These are phyloP conservation scores for Eucalyptus regnans DNA, from an alignment of 345 rosid species.

Conservation along the genomic window DNA sequence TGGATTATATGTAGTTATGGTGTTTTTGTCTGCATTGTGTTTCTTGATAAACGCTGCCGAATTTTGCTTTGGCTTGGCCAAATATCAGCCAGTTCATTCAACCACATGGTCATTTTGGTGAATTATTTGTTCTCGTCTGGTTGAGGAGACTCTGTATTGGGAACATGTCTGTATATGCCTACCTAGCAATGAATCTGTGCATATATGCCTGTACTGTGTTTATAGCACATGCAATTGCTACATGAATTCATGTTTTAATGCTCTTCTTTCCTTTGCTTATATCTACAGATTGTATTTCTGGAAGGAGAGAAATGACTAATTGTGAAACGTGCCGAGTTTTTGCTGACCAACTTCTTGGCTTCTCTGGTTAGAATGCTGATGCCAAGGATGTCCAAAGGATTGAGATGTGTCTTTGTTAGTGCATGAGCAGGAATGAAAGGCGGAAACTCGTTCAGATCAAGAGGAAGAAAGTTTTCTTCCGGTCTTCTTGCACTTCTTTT, in stretches of 20 bases:
- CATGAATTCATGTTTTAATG: neutral
- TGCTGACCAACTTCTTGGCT: neutral
- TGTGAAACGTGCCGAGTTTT: neutral
- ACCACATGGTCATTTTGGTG: neutral
- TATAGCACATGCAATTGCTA: neutral
- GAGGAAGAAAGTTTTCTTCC: slow-evolving; percentile 23
- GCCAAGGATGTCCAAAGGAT: neutral
- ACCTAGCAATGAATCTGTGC: neutral
- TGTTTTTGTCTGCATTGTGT: neutral
- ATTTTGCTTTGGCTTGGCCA: neutral
- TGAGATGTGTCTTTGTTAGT: neutral
- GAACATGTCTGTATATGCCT: neutral
- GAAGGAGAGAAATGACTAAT: neutral
- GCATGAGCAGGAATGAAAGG: slow-evolving; percentile 30
- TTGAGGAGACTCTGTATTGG: neutral
- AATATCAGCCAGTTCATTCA: neutral
- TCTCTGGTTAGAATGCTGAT: neutral
- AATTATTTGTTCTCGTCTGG: neutral
- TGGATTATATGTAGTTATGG: neutral
- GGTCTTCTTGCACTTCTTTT: slow-evolving; percentile 13
- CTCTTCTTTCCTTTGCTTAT: neutral
- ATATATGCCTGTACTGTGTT: neutral
- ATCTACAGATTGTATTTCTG: neutral
- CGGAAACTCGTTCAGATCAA: slow-evolving; percentile 9
- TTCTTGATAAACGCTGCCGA: neutral